Conservation (phyloP, 73 alveolate species). For the Paraurostyla sp. region DNA sequence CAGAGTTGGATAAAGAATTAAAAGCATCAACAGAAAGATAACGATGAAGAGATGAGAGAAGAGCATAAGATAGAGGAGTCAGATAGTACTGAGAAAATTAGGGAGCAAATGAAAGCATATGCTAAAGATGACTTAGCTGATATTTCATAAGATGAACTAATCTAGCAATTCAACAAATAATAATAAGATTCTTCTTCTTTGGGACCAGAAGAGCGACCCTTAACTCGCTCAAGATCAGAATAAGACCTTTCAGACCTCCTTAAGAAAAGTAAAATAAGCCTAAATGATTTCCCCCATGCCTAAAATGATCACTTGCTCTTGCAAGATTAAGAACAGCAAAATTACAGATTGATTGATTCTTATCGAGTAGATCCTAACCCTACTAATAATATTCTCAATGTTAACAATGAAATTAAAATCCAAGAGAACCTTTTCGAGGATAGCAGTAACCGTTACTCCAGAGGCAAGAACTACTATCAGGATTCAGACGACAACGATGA, state of each 20-base stretch:
- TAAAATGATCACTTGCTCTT: neutral
- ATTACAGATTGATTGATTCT: too few relatives aligned
- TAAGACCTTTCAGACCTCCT: conserved; percentile 44
- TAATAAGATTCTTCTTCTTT: too few relatives aligned
- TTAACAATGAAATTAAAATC: conserved; percentile 12
- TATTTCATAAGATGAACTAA: too few relatives aligned
- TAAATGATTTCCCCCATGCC: neutral
- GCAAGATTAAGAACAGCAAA: neutral
- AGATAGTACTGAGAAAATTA: neutral
- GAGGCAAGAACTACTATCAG: conserved; percentile 22
- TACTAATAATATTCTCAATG: neutral
- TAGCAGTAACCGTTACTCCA: conserved; percentile 17
- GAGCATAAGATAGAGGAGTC: conserved; percentile 27
- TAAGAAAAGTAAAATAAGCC: neutral
- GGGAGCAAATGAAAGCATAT: neutral
- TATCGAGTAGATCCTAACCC: neutral
- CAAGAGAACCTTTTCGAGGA: conserved; percentile 51
- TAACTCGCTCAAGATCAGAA: conserved; percentile 39
- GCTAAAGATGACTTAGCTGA: neutral
- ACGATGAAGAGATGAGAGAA: neutral
- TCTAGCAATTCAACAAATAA: too few relatives aligned
- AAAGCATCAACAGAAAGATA: neutral
- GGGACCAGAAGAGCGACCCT: neutral
- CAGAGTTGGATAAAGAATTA: conserved; percentile 22
- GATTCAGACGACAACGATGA: neutral